phyloP scores from a whole-genome alignment of 768 basidiomycete species.

The Boletus rufocinnamomeus region DNA sequence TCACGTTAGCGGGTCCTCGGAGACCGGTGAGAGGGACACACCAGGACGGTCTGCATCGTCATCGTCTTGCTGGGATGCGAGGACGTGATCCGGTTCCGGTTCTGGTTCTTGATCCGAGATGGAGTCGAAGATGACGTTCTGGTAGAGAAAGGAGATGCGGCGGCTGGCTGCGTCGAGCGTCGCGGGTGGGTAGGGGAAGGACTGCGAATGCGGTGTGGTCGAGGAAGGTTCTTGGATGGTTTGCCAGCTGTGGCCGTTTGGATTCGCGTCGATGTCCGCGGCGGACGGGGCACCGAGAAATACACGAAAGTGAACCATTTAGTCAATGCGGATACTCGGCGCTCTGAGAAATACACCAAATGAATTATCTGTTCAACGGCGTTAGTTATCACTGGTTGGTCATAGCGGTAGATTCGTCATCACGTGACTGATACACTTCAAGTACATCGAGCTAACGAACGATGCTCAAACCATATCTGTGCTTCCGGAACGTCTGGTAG shows the following conservation, averaged over 20 bases:
- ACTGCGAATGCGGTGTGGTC: background rate
- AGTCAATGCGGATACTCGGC: no score
- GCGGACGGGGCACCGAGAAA: conserved; percentile 51
- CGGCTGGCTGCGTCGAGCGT: conserved; percentile 66
- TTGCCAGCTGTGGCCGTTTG: conserved; percentile 46
- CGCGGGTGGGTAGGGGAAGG: conserved; percentile 44
- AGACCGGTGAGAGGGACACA: conserved; percentile 14
- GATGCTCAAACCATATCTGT: no score
- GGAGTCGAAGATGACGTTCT: conserved; percentile 69
- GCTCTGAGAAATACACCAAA: background rate
- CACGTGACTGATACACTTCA: no score
- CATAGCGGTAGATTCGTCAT: no score
- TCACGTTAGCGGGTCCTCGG: conserved; percentile 8
- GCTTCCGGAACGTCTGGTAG: no score
- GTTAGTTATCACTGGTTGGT: no score
- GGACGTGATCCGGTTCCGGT: conserved; percentile 22
- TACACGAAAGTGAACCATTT: conserved; percentile 44
- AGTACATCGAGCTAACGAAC: no score
- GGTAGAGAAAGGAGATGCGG: conserved; percentile 70
- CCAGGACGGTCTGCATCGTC: conserved; percentile 18
- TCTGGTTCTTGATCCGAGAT: conserved; percentile 29
- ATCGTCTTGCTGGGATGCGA: conserved; percentile 19
- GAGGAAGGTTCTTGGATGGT: conserved; percentile 36
- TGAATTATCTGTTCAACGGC: background rate
- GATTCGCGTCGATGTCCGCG: conserved; percentile 39